Base-by-base conservation (phyloP, 148 eudicot genomes). In the Cornus florida region DNA sequence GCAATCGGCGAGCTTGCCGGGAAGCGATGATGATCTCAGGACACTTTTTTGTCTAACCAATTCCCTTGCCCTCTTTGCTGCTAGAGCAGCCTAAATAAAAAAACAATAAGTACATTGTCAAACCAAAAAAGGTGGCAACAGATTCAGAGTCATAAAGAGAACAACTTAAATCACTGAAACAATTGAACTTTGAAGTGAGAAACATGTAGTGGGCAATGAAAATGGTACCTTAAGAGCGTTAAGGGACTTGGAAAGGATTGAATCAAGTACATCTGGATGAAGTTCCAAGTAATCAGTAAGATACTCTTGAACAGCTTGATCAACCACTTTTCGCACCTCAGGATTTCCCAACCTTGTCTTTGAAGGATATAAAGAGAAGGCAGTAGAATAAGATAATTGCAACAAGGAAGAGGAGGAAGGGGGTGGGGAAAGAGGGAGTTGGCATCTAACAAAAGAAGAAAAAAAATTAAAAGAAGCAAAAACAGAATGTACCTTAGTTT, bases 1-100 rank as follows among this genome's bases (percentile, higher is more conserved):
- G 86, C 99, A 96, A 85, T 96, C 99, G 76, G 99, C 97, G 75
- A 96, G 99, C 87, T 96, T 96, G 83, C 99, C 99, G 17, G 99
- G 98, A 85, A 96, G 97, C 83, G 99, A 92, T 76, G 98, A 96
- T 77, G 95, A 92, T 82, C 84, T 94, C 64, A 96, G 81, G 43
- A 94, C 97, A 84, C 94, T 86, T 80, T 96, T 96, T 78, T 90
- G 92, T 85, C 99, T 92, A 75, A 90, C 97, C 78, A 96, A 83
- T 78, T 96, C 98, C 83, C 99, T 86, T 35, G 99, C 99, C 82
- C 97, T 87, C 91, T 93, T 94, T 74, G 99, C 99, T 19, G 99
- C 99, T 69, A 92, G 87, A 86, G 98, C 98, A 77, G 98, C 98
- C 99, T 96, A 84, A 28, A 82, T 24, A 57, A 41, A 16, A 75